Evolutionary conservation across 352 stramenopile species (phyloP).

Genomic region (Phytophthora colocasiae): DNA sequence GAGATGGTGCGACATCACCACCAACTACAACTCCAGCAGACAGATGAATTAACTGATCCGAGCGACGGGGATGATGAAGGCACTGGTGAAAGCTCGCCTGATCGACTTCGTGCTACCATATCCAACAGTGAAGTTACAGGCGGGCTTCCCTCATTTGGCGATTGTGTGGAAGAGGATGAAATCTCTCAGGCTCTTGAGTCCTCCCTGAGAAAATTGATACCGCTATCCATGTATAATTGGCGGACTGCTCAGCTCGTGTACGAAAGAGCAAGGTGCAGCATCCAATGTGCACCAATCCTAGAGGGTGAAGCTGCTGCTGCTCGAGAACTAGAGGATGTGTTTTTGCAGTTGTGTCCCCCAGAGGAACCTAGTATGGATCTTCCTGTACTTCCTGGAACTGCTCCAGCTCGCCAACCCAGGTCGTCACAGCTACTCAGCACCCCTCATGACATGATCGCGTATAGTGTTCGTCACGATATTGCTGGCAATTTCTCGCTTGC

Average conservation of each 20-base stretch:
- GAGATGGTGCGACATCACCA: constrained; percentile 42
- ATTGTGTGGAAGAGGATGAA: constrained; percentile 78
- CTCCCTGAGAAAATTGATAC: constrained; percentile 62
- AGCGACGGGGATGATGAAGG: constrained; percentile 37
- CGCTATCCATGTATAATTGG: constrained; percentile 80
- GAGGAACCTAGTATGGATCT: constrained; percentile 18
- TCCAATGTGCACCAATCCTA: constrained; percentile 61
- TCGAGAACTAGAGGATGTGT: constrained; percentile 65
- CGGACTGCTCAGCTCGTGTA: constrained; percentile 61
- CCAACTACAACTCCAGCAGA: constrained; percentile 37
- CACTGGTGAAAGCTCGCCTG: constrained; percentile 13
- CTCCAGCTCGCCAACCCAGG: constrained; percentile 26
- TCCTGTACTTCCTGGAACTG: constrained; percentile 11
- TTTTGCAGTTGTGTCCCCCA: constrained; percentile 57
- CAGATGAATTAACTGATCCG: constrained; percentile 29
- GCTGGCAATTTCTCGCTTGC: constrained; percentile 44
- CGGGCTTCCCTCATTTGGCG: constrained; percentile 53
- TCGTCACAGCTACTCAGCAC: constrained; percentile 44
- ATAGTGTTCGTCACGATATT: constrained; percentile 46
- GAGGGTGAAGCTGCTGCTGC: constrained; percentile 49
- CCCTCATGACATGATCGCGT: constrained; percentile 60
- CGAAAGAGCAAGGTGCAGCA: constrained; percentile 59
- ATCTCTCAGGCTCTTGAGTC: constrained; percentile 59
- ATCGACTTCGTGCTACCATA: constrained; percentile 24
- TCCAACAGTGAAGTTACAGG: constrained; percentile 35